These are phyloP conservation scores for Scytalidium lignicola DNA, from an alignment of 2,329 filamentous ascomycete genomes.

Conservation along the genomic window DNA sequence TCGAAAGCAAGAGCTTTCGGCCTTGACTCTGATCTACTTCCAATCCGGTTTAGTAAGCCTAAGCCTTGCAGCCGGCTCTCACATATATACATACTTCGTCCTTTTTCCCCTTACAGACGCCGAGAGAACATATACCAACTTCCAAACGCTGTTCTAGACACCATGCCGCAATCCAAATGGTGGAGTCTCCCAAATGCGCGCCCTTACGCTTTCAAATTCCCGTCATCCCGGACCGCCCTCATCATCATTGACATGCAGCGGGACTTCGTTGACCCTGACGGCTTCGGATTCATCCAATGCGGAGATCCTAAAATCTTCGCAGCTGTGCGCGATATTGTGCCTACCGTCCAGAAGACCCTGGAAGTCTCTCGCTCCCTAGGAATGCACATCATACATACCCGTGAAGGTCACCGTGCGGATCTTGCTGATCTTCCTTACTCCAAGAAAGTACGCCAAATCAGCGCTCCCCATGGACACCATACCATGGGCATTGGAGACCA, in stretches of 20 bases:
- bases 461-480: constrained; percentile 36
- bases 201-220: constrained; percentile 45
- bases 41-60: no score
- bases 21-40: no score
- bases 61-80: no score
- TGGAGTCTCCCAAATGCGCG: constrained; percentile 19
- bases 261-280: constrained; percentile 44
- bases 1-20: no score
- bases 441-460: constrained; percentile 42
- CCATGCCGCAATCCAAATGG: neutral
- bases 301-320: constrained; percentile 36
- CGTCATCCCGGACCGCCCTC: constrained; percentile 41
- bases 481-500: constrained; percentile 43
- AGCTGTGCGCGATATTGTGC: constrained; percentile 39
- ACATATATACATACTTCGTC: no score
- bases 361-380: constrained; percentile 34
- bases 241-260: constrained; percentile 51
- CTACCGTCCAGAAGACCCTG: constrained; percentile 37
- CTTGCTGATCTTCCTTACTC: constrained; percentile 51
- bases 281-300: constrained; percentile 47
- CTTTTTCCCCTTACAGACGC: no score
- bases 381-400: constrained; percentile 43
- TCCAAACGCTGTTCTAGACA: neutral
- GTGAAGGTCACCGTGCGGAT: constrained; percentile 49
- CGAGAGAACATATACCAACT: no score